These are phyloP conservation scores for Nakazawaea populi DNA, from an alignment of 805 yeast genomes.

Conservation along the genomic window DNA sequence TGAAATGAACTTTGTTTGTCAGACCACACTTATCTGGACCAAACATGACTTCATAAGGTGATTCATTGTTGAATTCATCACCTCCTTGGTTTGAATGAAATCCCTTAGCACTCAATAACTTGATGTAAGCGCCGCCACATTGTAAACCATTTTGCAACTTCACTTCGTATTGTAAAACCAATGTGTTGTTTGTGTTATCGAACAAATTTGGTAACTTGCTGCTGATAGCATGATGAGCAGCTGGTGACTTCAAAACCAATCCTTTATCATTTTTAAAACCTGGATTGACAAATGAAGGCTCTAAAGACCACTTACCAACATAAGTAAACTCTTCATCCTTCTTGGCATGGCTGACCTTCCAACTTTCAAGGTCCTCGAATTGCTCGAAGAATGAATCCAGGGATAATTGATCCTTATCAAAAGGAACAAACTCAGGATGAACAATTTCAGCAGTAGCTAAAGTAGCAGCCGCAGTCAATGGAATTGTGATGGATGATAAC, in stretches of 20 bases:
- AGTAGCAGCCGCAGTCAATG: conserved; percentile 1
- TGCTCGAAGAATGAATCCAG: conserved; percentile 59
- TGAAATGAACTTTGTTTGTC: conserved; percentile 74
- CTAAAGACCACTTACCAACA: conserved; percentile 72
- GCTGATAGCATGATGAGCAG: conserved; percentile 80
- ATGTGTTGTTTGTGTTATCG: conserved; percentile 52
- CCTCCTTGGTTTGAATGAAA: conserved; percentile 28
- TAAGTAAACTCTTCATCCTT: conserved; percentile 53
- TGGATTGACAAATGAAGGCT: conserved; percentile 50
- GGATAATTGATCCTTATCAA: conserved; percentile 28
- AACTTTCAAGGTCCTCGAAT: conserved; percentile 40
- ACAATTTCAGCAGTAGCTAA: conserved; percentile 14
- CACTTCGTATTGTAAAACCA: conserved; percentile 87
- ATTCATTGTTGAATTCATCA: conserved; percentile 50
- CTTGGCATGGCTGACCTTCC: conserved; percentile 57
- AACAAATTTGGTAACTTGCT: conserved; percentile 52
- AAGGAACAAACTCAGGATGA: conserved; percentile 31
- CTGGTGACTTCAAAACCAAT: conserved; percentile 66
- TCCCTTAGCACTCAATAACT: conserved; percentile 49
- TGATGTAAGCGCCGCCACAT: conserved; percentile 90
- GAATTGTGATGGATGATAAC: conserved; percentile 4
- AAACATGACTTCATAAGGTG: conserved; percentile 84
- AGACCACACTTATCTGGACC: conserved; percentile 92
- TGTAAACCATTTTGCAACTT: conserved; percentile 71
- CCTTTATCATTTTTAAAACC: conserved; percentile 68